Percentiles rank a stretch among this genome's conserved stretches.
These are phyloP conservation scores for Boletus pseudopeckii DNA, from an alignment of 768 basidiomycete genomes.

Conservation along the genomic window DNA sequence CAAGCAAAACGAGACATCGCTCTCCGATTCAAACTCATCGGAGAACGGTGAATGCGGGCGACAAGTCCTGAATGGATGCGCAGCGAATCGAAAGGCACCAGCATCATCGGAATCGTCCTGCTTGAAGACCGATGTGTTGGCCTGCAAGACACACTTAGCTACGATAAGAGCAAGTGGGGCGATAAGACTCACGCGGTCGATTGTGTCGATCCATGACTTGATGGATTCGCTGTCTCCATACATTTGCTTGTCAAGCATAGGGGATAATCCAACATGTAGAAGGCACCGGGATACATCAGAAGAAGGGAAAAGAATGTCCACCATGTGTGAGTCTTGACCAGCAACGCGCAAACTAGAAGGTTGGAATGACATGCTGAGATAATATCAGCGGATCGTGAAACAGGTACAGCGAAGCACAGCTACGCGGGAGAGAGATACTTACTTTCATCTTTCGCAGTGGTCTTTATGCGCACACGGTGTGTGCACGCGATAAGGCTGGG, in stretches of 20 bases:
- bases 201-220: constrained; percentile 27
- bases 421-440: constrained; percentile 16
- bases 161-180: neutral
- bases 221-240: constrained; percentile 25
- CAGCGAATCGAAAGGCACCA: constrained; percentile 13
- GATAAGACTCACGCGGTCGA: constrained; percentile 20
- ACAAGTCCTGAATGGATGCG: constrained; percentile 17
- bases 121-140: constrained; percentile 6
- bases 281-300: constrained; percentile 1
- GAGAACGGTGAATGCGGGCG: constrained; percentile 19
- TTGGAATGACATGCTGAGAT: constrained; percentile 19
- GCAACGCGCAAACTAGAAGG: constrained; percentile 23
- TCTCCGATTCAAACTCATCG: constrained; percentile 22
- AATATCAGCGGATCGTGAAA: constrained; percentile 7
- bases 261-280: constrained; percentile 6
- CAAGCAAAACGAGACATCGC: constrained; percentile 15
- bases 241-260: constrained; percentile 14
- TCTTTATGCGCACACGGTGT: constrained; percentile 17
- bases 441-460: neutral
- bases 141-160: constrained; percentile 11
- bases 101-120: neutral
- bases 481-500: constrained; percentile 7
- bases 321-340: constrained; percentile 25
- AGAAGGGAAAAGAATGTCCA: constrained; percentile 14
- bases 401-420: constrained; percentile 28